Evolutionary conservation across 768 basidiomycete genomes (phyloP).

Genomic region (Boletus reticuloceps): DNA sequence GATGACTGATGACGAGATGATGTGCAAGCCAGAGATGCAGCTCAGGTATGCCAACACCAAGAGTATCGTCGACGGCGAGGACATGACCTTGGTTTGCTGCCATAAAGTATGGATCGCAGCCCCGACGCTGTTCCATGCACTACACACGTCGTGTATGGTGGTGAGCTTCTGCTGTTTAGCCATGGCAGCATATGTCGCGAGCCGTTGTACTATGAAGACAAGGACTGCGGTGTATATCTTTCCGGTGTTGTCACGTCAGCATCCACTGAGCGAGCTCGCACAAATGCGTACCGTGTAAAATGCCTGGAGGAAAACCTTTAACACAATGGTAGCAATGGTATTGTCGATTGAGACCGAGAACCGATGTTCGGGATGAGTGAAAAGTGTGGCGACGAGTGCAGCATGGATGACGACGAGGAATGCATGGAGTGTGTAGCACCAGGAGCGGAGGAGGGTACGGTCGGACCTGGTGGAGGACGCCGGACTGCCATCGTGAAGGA

Average conservation of each 20-base stretch:
- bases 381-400: neutral
- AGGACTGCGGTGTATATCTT: slow-evolving; percentile 18
- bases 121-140: slow-evolving; percentile 26
- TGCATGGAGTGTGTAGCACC: neutral
- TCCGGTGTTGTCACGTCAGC: neutral
- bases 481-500: neutral
- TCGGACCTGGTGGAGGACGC: neutral
- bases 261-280: too few species aligned
- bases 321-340: too few species aligned
- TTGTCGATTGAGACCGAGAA: neutral
- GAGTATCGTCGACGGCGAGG: slow-evolving; percentile 5
- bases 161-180: slow-evolving; percentile 14
- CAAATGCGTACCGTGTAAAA: neutral
- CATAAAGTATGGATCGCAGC: slow-evolving; percentile 15
- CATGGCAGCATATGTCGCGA: slow-evolving; percentile 8
- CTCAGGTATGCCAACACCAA: slow-evolving; percentile 13
- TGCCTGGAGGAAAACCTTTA: neutral
- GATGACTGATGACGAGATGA: slow-evolving; percentile 22
- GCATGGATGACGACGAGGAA: neutral
- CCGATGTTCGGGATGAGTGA: neutral
- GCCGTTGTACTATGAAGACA: slow-evolving; percentile 11
- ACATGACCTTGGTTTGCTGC: slow-evolving; percentile 15
- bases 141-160: slow-evolving; percentile 13
- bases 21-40: slow-evolving; percentile 19
- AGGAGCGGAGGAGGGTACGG: neutral